Conservation (phyloP, 2,329 filamentous ascomycete species). For the Microdochium paspali region DNA sequence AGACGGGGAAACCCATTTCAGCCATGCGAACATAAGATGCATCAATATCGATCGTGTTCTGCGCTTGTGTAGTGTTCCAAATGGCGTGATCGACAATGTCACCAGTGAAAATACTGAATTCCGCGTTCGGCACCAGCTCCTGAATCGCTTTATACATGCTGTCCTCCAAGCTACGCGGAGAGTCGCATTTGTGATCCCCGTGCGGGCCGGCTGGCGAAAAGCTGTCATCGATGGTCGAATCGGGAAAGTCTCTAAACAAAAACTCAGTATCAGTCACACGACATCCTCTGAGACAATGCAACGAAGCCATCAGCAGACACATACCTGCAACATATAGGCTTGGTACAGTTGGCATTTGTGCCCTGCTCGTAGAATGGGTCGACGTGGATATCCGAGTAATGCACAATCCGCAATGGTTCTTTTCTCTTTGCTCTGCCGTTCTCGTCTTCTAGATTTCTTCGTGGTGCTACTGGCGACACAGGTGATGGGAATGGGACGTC, state of each 20-base stretch:
- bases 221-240: constrained; percentile 30
- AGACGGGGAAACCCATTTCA: constrained; percentile 30
- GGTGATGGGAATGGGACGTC: constrained; percentile 32
- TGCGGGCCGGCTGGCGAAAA: constrained; percentile 38
- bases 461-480: constrained; percentile 19
- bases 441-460: not conserved
- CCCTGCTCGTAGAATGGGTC: constrained; percentile 45
- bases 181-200: constrained; percentile 44
- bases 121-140: constrained; percentile 31
- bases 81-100: constrained; percentile 45
- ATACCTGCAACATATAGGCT: constrained; percentile 49
- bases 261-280: not conserved
- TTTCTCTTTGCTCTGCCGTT: not conserved
- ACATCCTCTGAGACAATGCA: too few relatives aligned
- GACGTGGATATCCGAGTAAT: constrained; percentile 51
- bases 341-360: constrained; percentile 43
- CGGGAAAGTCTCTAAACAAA: constrained; percentile 25
- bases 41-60: constrained; percentile 23
- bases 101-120: constrained; percentile 50
- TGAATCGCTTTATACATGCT: constrained; percentile 46
- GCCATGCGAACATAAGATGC: constrained; percentile 38
- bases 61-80: constrained; percentile 30
- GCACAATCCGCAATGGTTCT: constrained; percentile 39
- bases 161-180: constrained; percentile 37
- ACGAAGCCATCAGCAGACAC: constrained; percentile 1